phyloP scores from a whole-genome alignment of 306 rosid species.

The Acacia acuminata region DNA sequence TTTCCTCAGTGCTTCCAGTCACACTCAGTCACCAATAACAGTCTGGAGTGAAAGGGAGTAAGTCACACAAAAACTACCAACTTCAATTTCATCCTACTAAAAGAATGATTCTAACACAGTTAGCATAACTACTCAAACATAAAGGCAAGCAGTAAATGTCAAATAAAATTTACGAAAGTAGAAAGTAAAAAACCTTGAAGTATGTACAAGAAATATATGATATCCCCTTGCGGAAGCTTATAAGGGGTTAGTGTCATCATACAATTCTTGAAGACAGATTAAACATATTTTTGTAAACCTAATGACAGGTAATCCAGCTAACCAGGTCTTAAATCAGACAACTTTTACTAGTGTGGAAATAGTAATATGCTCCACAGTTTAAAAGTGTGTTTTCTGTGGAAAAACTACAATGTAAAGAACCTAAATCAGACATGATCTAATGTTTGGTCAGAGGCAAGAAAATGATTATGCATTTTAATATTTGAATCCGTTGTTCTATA shows the following conservation, averaged over 20 bases:
- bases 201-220: not conserved
- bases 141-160: not conserved
- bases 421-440: not conserved
- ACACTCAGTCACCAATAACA: not conserved
- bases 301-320: constrained; percentile 1
- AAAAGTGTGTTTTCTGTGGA: constrained; percentile 11
- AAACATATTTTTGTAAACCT: constrained; percentile 8
- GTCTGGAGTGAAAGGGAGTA: not conserved
- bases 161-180: not conserved
- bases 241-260: not conserved
- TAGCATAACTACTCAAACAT: not conserved
- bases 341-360: not conserved
- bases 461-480: not conserved
- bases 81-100: too few relatives aligned
- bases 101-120: too few relatives aligned
- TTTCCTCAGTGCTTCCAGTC: not conserved
- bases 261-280: constrained; percentile 19
- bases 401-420: constrained; percentile 8
- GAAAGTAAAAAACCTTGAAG: not conserved
- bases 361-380: constrained; percentile 3
- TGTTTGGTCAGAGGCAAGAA: constrained; percentile 1
- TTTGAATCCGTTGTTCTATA: not conserved
- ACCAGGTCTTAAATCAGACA: constrained; percentile 20
- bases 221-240: not conserved
- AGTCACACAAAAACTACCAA: not conserved